phyloP scores from a whole-genome alignment of 2,329 filamentous ascomycete genomes.

The Thielaviopsis euricoi region DNA sequence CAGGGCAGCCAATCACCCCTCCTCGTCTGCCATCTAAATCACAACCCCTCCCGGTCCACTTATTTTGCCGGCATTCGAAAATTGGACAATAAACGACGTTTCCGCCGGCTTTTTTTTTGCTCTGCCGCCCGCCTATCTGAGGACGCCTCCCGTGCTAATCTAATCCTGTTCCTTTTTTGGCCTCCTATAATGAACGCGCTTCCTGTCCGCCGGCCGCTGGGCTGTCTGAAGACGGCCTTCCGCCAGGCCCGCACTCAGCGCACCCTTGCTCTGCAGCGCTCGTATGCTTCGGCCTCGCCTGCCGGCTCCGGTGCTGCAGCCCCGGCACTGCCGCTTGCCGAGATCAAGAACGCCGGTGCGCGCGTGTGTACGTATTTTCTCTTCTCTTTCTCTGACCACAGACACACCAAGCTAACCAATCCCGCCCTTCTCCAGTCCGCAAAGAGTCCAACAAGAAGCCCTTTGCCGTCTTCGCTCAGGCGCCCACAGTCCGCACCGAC shows the following conservation, averaged over 20 bases:
- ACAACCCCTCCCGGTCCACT: neutral
- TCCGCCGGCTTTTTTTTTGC: neutral
- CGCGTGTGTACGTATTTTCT: conserved; percentile 17
- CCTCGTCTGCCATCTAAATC: neutral
- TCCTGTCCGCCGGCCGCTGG: conserved; percentile 46
- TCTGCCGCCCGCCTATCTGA: neutral
- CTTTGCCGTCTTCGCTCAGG: conserved; percentile 14
- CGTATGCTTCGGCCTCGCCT: conserved; percentile 15
- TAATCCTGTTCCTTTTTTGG: conserved; percentile 1
- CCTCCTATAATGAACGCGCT: conserved; percentile 45
- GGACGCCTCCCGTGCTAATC: neutral
- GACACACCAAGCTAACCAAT: neutral
- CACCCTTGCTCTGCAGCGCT: conserved; percentile 12
- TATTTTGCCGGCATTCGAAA: neutral
- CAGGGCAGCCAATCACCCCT: conserved; percentile 7
- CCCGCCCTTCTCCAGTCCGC: neutral
- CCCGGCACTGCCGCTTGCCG: conserved; percentile 17
- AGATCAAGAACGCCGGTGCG: conserved; percentile 16
- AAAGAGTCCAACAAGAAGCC: conserved; percentile 12
- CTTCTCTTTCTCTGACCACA: neutral
- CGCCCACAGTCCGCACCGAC: conserved; percentile 21
- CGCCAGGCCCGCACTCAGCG: conserved; percentile 38
- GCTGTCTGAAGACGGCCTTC: conserved; percentile 51
- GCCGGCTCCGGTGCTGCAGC: conserved; percentile 24
- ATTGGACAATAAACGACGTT: neutral